Evolutionary conservation across 139 green algal species (phyloP).

Genomic region (Chlamydomonas eustigma): DNA sequence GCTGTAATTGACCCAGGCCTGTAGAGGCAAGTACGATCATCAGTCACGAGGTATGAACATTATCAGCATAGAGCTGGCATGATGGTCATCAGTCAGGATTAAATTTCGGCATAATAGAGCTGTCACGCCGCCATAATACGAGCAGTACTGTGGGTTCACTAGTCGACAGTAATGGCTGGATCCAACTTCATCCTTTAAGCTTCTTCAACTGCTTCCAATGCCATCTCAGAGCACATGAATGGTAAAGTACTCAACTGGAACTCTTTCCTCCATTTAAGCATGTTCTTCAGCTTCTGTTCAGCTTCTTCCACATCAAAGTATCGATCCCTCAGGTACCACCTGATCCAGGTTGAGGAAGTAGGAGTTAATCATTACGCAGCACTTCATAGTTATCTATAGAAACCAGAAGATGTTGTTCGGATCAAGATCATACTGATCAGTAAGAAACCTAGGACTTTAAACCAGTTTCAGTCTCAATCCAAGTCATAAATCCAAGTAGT

Average conservation of each 20-base stretch:
- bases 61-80: too few species aligned
- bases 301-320: constrained; percentile 75
- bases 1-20: constrained; percentile 52
- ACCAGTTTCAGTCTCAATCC: not conserved
- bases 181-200: too few species aligned
- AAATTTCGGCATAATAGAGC: too few species aligned
- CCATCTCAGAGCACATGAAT: too few species aligned
- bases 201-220: too few species aligned
- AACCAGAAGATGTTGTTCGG: not conserved
- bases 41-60: too few species aligned
- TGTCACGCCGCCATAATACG: too few species aligned
- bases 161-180: too few species aligned
- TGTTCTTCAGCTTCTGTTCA: constrained; percentile 69
- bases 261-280: constrained; percentile 56
- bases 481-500: not conserved
- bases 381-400: not conserved
- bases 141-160: too few species aligned
- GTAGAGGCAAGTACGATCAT: constrained; percentile 3
- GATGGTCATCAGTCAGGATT: too few species aligned
- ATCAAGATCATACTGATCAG: not conserved
- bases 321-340: constrained; percentile 78
- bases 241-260: constrained; percentile 55
- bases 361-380: not conserved
- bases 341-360: not conserved
- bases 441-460: too few species aligned